These are phyloP conservation scores for Scortechinia acanthostroma DNA, from an alignment of 2,329 filamentous ascomycete species.

Conservation along the genomic window DNA sequence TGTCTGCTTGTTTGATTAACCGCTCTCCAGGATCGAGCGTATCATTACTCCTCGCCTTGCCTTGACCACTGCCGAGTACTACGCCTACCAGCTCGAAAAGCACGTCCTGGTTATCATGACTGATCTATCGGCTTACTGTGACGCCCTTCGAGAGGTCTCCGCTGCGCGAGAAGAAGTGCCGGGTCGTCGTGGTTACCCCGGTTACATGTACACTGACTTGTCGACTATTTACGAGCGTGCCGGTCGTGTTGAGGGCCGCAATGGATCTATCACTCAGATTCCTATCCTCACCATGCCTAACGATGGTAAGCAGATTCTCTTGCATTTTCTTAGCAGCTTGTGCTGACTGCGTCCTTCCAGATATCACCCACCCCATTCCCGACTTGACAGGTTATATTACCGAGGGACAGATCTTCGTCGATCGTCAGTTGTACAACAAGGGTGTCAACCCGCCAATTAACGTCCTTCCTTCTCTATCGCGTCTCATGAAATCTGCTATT, in stretches of 20 bases:
- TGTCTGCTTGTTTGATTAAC: neutral
- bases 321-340: too few species aligned
- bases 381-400: constrained; percentile 99
- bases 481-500: constrained; percentile 99
- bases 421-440: constrained; percentile 89
- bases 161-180: constrained; percentile 97
- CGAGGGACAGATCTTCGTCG: constrained; percentile 96
- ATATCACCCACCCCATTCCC: constrained; percentile 98
- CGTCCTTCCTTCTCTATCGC: constrained; percentile 91
- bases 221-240: constrained; percentile 99
- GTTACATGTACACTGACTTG: constrained; percentile 99
- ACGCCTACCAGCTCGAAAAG: constrained; percentile 99
- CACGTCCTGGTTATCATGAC: constrained; percentile 98
- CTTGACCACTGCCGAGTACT: constrained; percentile 97
- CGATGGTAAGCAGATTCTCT: constrained; percentile 49
- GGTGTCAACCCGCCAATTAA: constrained; percentile 98
- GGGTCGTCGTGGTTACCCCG: constrained; percentile 96
- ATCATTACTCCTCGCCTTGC: constrained; percentile 98
- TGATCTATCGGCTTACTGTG: constrained; percentile 95
- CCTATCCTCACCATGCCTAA: constrained; percentile 99
- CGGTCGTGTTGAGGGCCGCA: constrained; percentile 91
- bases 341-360: neutral
- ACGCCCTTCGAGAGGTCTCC: constrained; percentile 96
- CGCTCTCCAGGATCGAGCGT: constrained; percentile 81
- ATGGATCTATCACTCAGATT: constrained; percentile 98